Base-by-base conservation (phyloP, 768 basidiomycete species). In the Fomitopsis serialis region DNA sequence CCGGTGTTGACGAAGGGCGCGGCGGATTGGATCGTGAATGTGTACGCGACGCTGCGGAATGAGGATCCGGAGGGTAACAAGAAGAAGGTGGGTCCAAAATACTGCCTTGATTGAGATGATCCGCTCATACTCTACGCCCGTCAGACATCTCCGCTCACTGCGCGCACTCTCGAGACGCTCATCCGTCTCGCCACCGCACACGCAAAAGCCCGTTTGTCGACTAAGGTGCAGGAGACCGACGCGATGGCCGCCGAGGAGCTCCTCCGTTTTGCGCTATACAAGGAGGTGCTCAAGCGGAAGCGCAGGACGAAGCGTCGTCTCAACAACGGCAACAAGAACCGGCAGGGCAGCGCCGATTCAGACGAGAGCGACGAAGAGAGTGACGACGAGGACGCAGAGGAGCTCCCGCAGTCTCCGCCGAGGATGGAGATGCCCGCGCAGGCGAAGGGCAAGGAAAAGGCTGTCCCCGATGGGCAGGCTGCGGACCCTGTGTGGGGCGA, bases 171-270 rank as follows among this genome's bases (percentile, higher is more conserved):
- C 54, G 97, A 99, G 71, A 99, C 97, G 0, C 80, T 99, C 45
- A 99, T 99, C 69, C 97, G 97, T 76, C 80, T 99, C 9, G 84
- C 97, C 4, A 99, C 96, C 17, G 97, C 97, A 1, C 97, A 99
- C 70, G 97, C 97, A 43, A 99, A 99, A 70, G 84, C 93, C 15
- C 85, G 96, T 19, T 78, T 99, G 9, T 95, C 94, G 8, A 54
- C 80, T 42, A 89, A 89, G 59, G 91, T 99, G 11, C 84, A 91
- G 62, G 80, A 87, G 64, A 72, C 75, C 2, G 97, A 99, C 72
- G 94, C 97, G 17, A 78, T 77, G 61, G 86, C 87, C 40, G 97
- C 97, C 2, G 94, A 99, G 68, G 87, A 87, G 63, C 96, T 98
- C 66, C 85, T 99, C 69, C 88, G 95, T 21, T 99, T 93, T 70